Percentiles rank a stretch among this genome's conserved stretches.
phyloP scores from a whole-genome alignment of 345 rosid species.

The Corymbia maculata region DNA sequence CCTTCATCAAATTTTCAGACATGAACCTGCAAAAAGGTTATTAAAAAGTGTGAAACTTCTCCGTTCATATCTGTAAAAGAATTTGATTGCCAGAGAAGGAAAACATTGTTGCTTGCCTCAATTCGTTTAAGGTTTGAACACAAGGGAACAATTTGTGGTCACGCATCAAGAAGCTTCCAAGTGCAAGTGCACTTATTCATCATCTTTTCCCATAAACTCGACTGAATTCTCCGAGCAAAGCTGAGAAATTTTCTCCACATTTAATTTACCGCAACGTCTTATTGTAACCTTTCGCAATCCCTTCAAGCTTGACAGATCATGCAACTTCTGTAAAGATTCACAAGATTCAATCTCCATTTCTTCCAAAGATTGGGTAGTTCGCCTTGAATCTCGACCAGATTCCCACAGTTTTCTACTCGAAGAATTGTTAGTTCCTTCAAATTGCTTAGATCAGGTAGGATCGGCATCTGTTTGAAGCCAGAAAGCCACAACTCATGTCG shows the following conservation, averaged over 20 bases:
- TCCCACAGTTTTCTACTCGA: rapidly evolving
- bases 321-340: background rate
- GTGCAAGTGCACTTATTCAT: no score
- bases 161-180: background rate
- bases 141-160: background rate
- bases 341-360: rapidly evolving
- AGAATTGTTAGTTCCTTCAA: no score
- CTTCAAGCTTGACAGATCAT: background rate
- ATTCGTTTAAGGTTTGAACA: background rate
- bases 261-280: background rate
- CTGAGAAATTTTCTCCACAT: background rate
- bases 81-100: background rate
- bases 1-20: background rate
- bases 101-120: background rate
- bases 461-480: no score
- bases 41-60: background rate
- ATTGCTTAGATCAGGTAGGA: no score
- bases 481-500: no score
- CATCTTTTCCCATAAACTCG: background rate
- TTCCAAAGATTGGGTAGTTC: background rate
- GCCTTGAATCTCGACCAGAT: background rate
- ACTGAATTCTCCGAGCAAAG: background rate
- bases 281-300: rapidly evolving
- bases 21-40: no score
- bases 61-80: no score